Evolutionary conservation across 495 filamentous ascomycete species (phyloP).

Genomic region (Penicillium desertorum): DNA sequence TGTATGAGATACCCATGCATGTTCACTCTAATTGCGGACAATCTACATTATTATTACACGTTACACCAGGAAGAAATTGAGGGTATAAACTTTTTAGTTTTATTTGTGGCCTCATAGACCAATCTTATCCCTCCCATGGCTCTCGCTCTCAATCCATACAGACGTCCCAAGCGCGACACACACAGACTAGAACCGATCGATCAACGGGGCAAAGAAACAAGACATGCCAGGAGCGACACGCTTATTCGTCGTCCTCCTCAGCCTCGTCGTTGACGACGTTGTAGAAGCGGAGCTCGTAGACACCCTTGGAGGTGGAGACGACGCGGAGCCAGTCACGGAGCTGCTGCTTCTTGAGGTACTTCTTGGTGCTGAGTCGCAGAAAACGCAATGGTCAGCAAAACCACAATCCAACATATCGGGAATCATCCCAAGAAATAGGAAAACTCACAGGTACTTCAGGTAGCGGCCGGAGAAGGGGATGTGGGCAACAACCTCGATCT

Average conservation of each 20-base stretch:
- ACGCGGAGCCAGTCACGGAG: slow-evolving; percentile 99
- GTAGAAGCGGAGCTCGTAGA: slow-evolving; percentile 99
- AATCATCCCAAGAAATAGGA: not conserved
- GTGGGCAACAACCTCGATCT: slow-evolving; percentile 96
- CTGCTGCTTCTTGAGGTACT: slow-evolving; percentile 99
- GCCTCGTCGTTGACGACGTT: slow-evolving; percentile 97
- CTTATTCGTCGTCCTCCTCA: slow-evolving; percentile 97
- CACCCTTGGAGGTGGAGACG: slow-evolving; percentile 92
- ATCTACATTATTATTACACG: not conserved
- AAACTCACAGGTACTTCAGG: slow-evolving; percentile 95
- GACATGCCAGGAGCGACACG: slow-evolving; percentile 15
- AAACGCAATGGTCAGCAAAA: slow-evolving; percentile 15
- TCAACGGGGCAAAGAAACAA: slow-evolving; percentile 15
- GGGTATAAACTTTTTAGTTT: slow-evolving; percentile 35
- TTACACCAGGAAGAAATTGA: not conserved
- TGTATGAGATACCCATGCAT: not conserved
- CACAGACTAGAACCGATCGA: slow-evolving; percentile 21
- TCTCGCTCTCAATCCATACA: slow-evolving; percentile 15
- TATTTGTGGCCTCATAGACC: slow-evolving; percentile 28
- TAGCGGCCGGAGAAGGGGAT: slow-evolving; percentile 97
- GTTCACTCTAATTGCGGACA: not conserved
- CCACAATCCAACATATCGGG: not conserved
- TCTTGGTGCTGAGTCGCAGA: slow-evolving; percentile 77
- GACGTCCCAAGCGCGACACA: slow-evolving; percentile 15
- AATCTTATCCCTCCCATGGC: slow-evolving; percentile 29